A percentile compares a stretch with the other conserved stretches of the same genome.
Conservation (phyloP, 176 grass and related monocot species). For the Bothriochloa decipiens region DNA sequence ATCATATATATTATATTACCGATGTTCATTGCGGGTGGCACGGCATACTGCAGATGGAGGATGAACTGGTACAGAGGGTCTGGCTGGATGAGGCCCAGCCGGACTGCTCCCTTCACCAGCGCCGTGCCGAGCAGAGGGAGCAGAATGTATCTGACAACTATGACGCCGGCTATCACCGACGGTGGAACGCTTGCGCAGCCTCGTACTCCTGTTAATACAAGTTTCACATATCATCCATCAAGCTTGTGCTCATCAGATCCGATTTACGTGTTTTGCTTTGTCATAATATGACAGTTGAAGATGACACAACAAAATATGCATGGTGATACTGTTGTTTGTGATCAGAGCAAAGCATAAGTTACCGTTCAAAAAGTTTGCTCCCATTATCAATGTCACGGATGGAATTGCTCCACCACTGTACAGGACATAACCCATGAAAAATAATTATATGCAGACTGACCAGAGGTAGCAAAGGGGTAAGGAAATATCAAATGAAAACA, state of each 20-base stretch:
- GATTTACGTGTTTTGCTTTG: not conserved
- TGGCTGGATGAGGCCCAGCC: constrained; percentile 57
- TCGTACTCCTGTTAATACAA: constrained; percentile 51
- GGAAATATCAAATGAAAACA: not conserved
- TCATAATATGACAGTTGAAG: not conserved
- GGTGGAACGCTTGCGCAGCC: constrained; percentile 48
- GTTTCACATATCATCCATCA: not conserved
- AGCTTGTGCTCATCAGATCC: not conserved
- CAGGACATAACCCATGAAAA: not conserved
- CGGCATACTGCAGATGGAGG: constrained; percentile 82
- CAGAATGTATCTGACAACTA: constrained; percentile 70
- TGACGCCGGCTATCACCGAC: constrained; percentile 59
- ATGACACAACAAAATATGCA: not conserved
- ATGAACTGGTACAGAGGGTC: constrained; percentile 90
- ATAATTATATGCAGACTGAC: constrained; percentile 15
- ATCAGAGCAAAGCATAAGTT: not conserved
- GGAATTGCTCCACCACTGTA: constrained; percentile 75
- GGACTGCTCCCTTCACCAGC: constrained; percentile 62
- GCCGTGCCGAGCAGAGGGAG: constrained; percentile 61
- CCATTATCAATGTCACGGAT: constrained; percentile 84
- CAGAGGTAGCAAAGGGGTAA: not conserved
- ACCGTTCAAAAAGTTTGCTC: constrained; percentile 88
- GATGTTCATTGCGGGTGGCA: constrained; percentile 91
- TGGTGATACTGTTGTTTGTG: not conserved
- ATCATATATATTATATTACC: constrained; percentile 32